A percentile compares a stretch with the other conserved stretches of the same genome.
Conservation (phyloP, 2,329 filamentous ascomycete species). For the Neophaeococcomyces aloes region DNA sequence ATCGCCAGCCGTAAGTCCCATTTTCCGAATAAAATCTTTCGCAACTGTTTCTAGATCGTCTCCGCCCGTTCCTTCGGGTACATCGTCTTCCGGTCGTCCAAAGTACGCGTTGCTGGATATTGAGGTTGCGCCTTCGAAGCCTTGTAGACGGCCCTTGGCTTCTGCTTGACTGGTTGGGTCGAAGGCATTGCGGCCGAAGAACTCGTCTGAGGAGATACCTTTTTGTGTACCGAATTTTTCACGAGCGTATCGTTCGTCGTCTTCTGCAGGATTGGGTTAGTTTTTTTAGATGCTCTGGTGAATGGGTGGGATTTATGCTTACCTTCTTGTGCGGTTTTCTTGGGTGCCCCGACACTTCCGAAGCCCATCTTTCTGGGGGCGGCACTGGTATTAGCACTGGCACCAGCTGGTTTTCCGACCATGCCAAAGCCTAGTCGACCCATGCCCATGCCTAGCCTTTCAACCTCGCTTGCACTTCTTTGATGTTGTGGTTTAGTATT, state of each 20-base stretch:
- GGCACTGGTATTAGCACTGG: conserved; percentile 36
- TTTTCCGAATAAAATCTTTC: conserved; percentile 90
- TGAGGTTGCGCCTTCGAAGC: conserved; percentile 81
- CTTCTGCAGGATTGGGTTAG: conserved; percentile 36
- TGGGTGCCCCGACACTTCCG: conserved; percentile 69
- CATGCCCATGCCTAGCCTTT: conserved; percentile 82
- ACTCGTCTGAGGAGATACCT: conserved; percentile 95
- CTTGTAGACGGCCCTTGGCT: conserved; percentile 75
- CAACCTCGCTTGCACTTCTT: conserved; percentile 62
- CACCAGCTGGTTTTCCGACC: conserved; percentile 44
- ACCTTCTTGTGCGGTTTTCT: conserved; percentile 47
- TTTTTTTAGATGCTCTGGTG: neutral
- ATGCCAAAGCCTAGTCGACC: conserved; percentile 80
- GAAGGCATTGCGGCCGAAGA: conserved; percentile 83
- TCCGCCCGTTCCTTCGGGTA: conserved; percentile 50
- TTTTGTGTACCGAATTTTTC: conserved; percentile 87
- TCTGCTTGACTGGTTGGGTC: conserved; percentile 72
- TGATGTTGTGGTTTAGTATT: conserved; percentile 47
- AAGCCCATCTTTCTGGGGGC: conserved; percentile 72
- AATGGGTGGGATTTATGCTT: neutral
- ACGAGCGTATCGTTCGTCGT: conserved; percentile 73
- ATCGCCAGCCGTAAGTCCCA: conserved; percentile 90
- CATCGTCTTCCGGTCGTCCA: conserved; percentile 77
- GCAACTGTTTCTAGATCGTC: conserved; percentile 80
- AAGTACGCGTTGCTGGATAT: conserved; percentile 99